A percentile compares a stretch with the other conserved stretches of the same genome.
phyloP scores from a whole-genome alignment of 805 yeast genomes.

The Candida germanica region DNA sequence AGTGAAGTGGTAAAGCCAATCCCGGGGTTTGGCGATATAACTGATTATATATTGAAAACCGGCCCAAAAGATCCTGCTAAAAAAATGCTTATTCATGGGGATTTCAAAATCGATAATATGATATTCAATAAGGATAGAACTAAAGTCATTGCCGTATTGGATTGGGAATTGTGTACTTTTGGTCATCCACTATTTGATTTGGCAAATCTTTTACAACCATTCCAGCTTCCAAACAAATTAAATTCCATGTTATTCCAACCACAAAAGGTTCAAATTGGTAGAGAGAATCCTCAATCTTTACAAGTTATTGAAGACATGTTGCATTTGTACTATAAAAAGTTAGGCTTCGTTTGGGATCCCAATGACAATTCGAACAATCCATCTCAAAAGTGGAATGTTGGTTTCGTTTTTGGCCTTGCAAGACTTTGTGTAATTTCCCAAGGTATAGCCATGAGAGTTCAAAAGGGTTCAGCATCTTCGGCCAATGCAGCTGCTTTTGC shows the following conservation, averaged over 20 bases:
- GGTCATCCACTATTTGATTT: conserved; percentile 66
- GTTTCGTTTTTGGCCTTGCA: conserved; percentile 53
- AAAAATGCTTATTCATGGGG: conserved; percentile 57
- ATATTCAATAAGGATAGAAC: conserved; percentile 54
- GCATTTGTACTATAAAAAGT: conserved; percentile 19
- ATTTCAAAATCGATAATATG: conserved; percentile 62
- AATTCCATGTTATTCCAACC: conserved; percentile 29
- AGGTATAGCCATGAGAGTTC: conserved; percentile 57
- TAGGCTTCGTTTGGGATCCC: conserved; percentile 30
- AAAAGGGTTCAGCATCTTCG: conserved; percentile 52
- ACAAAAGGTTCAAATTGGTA: conserved; percentile 28
- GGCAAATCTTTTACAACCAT: conserved; percentile 57
- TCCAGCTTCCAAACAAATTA: conserved; percentile 39
- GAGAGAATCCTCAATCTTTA: conserved; percentile 23
- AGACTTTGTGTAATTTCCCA: conserved; percentile 57
- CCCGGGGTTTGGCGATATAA: conserved; percentile 43
- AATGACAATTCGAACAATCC: conserved; percentile 42
- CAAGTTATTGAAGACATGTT: conserved; percentile 11
- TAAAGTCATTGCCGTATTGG: conserved; percentile 52
- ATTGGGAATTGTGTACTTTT: conserved; percentile 65
- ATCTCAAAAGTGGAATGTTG: conserved; percentile 45
- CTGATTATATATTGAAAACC: conserved; percentile 38
- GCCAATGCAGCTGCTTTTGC: conserved; percentile 46
- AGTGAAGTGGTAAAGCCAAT: conserved; percentile 42
- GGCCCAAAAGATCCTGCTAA: conserved; percentile 48